Conservation (phyloP, 164 flowering plant species). For the Cinnamomum micranthum region DNA sequence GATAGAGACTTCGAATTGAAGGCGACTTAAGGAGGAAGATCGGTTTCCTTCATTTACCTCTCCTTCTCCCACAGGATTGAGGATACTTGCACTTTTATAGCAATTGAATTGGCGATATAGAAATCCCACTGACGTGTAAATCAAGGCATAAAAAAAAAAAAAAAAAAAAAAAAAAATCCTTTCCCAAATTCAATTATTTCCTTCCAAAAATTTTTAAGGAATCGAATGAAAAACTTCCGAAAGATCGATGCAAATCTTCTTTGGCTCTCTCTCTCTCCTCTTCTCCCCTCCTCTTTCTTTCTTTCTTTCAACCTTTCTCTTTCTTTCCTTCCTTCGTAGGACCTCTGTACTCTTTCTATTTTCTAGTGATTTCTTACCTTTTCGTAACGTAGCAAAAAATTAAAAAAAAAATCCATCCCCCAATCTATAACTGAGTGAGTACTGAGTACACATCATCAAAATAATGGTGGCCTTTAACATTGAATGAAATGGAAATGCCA, state of each 20-base stretch:
- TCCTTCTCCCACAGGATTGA: conserved; percentile 59
- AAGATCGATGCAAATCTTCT: too few relatives aligned
- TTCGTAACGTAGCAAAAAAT: conserved; percentile 11
- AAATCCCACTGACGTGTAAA: background rate
- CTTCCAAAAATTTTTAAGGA: background rate
- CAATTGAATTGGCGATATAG: conserved; percentile 6
- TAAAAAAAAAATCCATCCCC: conserved; percentile 9
- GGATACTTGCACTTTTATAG: conserved; percentile 32
- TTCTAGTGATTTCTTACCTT: background rate
- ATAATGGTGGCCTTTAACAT: background rate
- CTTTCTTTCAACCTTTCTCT: too few relatives aligned
- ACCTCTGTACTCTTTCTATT: background rate
- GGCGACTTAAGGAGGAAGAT: too few relatives aligned
- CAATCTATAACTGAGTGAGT: background rate
- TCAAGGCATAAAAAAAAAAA: background rate
- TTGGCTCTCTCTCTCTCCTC: background rate
- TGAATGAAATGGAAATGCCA: background rate
- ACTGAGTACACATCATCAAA: background rate
- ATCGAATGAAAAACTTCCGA: too few relatives aligned
- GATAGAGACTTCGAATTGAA: too few relatives aligned
- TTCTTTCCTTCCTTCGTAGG: too few relatives aligned
- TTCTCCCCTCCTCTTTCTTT: background rate
- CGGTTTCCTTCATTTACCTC: conserved; percentile 24
- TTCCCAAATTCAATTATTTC: background rate
- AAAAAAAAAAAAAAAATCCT: background rate